Evolutionary conservation across 768 basidiomycete species (phyloP), one percentile per base, ranked within the genome.

Genomic region (Leucogyrophana mollusca): DNA sequence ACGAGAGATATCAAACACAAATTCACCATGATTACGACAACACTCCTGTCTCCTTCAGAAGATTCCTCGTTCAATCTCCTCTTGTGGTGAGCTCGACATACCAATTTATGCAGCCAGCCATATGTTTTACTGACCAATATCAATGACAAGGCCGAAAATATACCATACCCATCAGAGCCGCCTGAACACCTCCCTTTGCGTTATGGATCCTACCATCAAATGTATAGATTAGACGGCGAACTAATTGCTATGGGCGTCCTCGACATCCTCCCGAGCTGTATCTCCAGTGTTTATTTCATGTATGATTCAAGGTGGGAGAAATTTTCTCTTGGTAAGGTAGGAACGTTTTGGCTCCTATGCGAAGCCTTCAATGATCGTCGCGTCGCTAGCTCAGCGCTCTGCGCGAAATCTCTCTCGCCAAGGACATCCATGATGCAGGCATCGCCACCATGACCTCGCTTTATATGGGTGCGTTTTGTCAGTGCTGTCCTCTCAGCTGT

Each of bases 131-230:
- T 42, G 35, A 47, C 39, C 52, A 46, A 30, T 43, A 36, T 27
- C 43, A 11, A 25, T 16, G 9, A 46, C 27, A 49, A 91, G 90
- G 44, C 55, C 45, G 76, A 80, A 56, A 68, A 74, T 18, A 93
- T 89, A 54, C 74, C 73, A 13, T 92, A 87, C 60, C 46, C 67
- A 4, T 64, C 58, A 1, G 41, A 62, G 1, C 75, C 74, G 0
- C 79, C 83, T 14, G 46, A 50, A 3, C 76, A 85, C 56, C 73
- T 95, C 9, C 93, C 94, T 0, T 58, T 49, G n/a, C 67, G 78
- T 13, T 97, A 92, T 64, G 95, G 95, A n/a, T 87, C 90, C 18
- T 90, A 92, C 64, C 95, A 98, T 58, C 92, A 93, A 55, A 68
- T 92, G 35, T 96, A 95, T 60, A 77, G 80, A 50, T 62, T 97